Evolutionary conservation across 2,329 filamentous ascomycete species (phyloP).

Genomic region (Aspergillus quadricinctus): DNA sequence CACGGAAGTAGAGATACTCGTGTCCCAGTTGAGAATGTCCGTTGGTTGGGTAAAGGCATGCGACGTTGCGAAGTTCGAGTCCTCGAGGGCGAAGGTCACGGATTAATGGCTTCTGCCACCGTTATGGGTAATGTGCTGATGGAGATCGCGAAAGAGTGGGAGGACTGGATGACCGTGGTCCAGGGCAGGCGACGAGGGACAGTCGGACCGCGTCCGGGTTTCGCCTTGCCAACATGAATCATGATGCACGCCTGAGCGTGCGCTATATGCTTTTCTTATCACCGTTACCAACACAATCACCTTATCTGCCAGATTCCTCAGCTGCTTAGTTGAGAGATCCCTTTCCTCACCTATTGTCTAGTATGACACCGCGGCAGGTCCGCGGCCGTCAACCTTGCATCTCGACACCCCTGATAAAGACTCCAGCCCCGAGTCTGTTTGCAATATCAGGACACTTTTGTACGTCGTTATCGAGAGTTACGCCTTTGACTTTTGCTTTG

Average conservation of each 20-base stretch:
- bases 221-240: slow-evolving; percentile 9
- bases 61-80: slow-evolving; percentile 85
- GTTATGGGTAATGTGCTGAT: slow-evolving; percentile 95
- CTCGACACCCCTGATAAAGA: background rate
- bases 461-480: slow-evolving; percentile 5
- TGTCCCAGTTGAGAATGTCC: slow-evolving; percentile 90
- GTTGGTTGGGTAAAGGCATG: slow-evolving; percentile 94
- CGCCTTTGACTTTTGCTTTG: slow-evolving; percentile 3
- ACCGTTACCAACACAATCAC: background rate
- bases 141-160: slow-evolving; percentile 93
- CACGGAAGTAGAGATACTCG: slow-evolving; percentile 87
- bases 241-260: background rate
- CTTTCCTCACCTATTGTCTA: background rate
- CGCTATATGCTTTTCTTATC: background rate
- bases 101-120: slow-evolving; percentile 86
- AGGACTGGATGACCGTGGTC: slow-evolving; percentile 68
- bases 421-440: background rate
- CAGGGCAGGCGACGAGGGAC: slow-evolving; percentile 41
- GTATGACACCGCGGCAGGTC: slow-evolving; percentile 14
- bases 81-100: slow-evolving; percentile 87
- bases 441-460: slow-evolving; percentile 1
- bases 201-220: slow-evolving; percentile 19
- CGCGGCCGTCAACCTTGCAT: slow-evolving; percentile 7
- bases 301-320: background rate
- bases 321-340: background rate